A percentile compares a stretch with the other conserved stretches of the same genome.
These are phyloP conservation scores for Kwoniella heveanensis DNA, from an alignment of 768 basidiomycete genomes.

Conservation along the genomic window DNA sequence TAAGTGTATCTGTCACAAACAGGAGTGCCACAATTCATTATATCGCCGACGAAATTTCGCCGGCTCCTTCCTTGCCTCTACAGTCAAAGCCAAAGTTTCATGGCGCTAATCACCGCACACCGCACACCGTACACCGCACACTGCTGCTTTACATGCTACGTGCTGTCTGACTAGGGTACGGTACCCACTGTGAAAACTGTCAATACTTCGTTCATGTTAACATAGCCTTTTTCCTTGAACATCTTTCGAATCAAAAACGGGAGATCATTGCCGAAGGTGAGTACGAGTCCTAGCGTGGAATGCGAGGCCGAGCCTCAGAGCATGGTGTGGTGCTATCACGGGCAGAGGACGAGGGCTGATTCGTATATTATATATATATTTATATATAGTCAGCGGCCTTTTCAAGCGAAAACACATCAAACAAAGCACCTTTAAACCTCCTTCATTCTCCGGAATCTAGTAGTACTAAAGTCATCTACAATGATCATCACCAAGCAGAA, in stretches of 20 bases:
- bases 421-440: slow-evolving; percentile 19
- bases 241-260: slow-evolving; percentile 14
- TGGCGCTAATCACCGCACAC: not conserved
- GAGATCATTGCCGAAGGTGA: slow-evolving; percentile 36
- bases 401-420: slow-evolving; percentile 45
- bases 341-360: not conserved
- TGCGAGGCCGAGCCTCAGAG: no score
- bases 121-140: not conserved
- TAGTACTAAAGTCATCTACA: slow-evolving; percentile 31
- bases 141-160: no score
- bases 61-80: no score
- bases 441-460: slow-evolving; percentile 23
- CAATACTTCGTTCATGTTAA: not conserved
- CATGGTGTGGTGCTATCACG: no score
- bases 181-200: not conserved
- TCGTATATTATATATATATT: not conserved
- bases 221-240: slow-evolving; percentile 11
- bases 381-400: slow-evolving; percentile 50
- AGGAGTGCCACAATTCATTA: no score
- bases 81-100: no score
- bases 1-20: no score
- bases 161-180: no score
- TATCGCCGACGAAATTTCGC: no score
- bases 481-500: slow-evolving; percentile 98
- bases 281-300: slow-evolving; percentile 2